Base-by-base conservation (phyloP, 129 eudicot genomes). In the Centaurea solstitialis region DNA sequence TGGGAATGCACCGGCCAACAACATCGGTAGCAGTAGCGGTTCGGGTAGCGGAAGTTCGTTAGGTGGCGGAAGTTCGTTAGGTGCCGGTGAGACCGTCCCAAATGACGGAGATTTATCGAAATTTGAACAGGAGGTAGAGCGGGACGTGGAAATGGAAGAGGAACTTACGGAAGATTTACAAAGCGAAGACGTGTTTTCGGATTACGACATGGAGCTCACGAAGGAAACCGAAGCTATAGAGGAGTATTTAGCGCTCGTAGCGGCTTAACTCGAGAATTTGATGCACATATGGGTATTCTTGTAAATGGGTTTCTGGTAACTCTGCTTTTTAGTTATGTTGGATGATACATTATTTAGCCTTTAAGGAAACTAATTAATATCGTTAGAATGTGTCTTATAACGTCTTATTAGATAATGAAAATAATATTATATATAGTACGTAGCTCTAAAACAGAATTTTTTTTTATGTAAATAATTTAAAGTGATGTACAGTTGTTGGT, bases 111-210 rank as follows among this genome's bases (percentile, higher is more conserved):
- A 85, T 35, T 8, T 71, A 17, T 74, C 83, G 18, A 82, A 70
- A 18, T 59, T 53, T 20, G 74, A 59, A 24, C 81, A 81, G 28
- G 86, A 71, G 10, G 71, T 86, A 81, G 78, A 72, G 40, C 87
- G 98, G 74, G 98, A 94, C 53, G 87, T 72, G 65, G 94, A 95
- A 81, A 95, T 95, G 93, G 99, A 95, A 83, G 89, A 90, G 33
- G 94, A 86, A 68, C 87, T 95, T 2, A 90, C 94, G 9, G 87
- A 38, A 50, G 93, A 89, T 40, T 80, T 95, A n/a, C 88, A 80
- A 33, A 84, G 67, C 2, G 89, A 80, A 73, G 99, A 95, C 84
- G 92, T 87, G 0, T 89, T 86, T 71, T 86, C 97, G 0, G 97
- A 95, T 79, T 95, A 95, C 73, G 97, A 95, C 66, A 80, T 90